Base-by-base conservation (phyloP, 306 rosid genomes). In the Castanea sativa region DNA sequence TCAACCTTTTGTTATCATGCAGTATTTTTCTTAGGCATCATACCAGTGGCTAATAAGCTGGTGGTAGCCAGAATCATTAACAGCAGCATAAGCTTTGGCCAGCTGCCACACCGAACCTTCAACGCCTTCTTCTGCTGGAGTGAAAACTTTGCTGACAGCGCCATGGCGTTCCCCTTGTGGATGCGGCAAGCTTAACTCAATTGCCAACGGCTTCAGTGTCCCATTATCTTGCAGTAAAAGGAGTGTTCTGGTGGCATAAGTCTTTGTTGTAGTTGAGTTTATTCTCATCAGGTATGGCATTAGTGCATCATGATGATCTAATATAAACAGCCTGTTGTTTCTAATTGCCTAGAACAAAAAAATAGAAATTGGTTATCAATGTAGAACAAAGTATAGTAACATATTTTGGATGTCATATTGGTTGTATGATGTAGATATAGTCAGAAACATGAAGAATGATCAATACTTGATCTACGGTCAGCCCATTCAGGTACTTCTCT, bases 41-140 rank as follows among this genome's bases (percentile, higher is more conserved):
- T 94, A 94, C 99, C 99, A 96, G 83, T 96, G 99, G 88, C 97
- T 90, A 71, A 96, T 86, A 32, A 96, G 89, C 71, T 96, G 99
- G 77, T 96, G 99, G 74, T 91, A 93, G 72, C 98, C 99, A 16
- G 99, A 93, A 86, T 96, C 99, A 55, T 88, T 93, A 5, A 96
- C 97, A 8, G 94, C 90, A 55, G 82, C 98, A 76, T 91, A 96
- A 78, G 98, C 98, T 83, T 93, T 96, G 5, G 99, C 98, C 49
- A 96, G 78, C 76, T 93, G 98, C 99, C 99, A 96, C 64, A 96
- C 87, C 0, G 97, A 57, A 41, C 90, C 92, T 14, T 91, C 94
- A 1, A 87, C 84, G 11, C 92, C 94, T 20, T 81, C 71, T n/a
- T 85, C 73, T 51, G 96, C 85, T 0, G 97, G 88, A 73, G 91